phyloP scores from a whole-genome alignment of 2,329 filamentous ascomycete genomes.

The Trichoderma asperellum region DNA sequence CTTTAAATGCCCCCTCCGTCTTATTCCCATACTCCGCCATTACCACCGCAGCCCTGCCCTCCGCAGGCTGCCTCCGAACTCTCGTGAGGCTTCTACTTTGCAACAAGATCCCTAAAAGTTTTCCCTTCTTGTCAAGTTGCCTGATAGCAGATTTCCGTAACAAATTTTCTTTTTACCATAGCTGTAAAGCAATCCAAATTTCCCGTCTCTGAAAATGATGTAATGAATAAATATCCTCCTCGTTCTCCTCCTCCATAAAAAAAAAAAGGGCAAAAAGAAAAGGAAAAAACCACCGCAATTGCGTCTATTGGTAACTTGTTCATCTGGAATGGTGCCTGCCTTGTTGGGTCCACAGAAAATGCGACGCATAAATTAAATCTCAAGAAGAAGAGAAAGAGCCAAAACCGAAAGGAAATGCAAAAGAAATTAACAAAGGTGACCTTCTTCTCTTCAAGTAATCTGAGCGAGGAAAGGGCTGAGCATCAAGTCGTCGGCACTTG shows the following conservation, averaged over 20 bases:
- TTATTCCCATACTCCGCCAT: slow-evolving; percentile 3
- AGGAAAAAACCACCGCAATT: background rate
- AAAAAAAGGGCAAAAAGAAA: background rate
- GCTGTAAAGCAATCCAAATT: background rate
- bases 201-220: slow-evolving; percentile 8
- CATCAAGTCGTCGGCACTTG: slow-evolving; percentile 88
- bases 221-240: slow-evolving; percentile 2
- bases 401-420: background rate
- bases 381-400: background rate
- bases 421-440: background rate
- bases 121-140: background rate
- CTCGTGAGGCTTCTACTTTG: slow-evolving; percentile 18
- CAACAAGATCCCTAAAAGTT: background rate
- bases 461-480: slow-evolving; percentile 79
- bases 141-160: background rate
- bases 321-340: slow-evolving; percentile 30
- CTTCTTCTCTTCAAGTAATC: slow-evolving; percentile 51
- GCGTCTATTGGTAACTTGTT: slow-evolving; percentile 24
- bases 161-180: slow-evolving; percentile 5
- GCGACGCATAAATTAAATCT: background rate
- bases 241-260: background rate
- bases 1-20: slow-evolving; percentile 9
- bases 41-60: slow-evolving; percentile 2
- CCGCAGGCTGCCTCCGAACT: slow-evolving; percentile 17
- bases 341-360: slow-evolving; percentile 23